Base-by-base conservation (phyloP, 768 basidiomycete genomes). In the Mycena rosella region DNA sequence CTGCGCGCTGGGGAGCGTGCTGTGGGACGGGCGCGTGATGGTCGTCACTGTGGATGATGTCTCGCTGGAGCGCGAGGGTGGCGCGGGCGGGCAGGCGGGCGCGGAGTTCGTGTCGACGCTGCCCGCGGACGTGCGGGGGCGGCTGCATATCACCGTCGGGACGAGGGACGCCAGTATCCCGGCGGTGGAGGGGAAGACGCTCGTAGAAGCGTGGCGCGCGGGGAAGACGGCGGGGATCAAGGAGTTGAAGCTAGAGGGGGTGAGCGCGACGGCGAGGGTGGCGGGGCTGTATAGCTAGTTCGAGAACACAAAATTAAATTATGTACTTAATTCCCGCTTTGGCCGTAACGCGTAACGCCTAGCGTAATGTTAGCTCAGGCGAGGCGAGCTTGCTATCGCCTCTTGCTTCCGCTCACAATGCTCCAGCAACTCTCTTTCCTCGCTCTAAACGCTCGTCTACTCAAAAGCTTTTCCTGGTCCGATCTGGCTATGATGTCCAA, bases 91-190 rank as follows among this genome's bases (percentile, higher is more conserved):
- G 34, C 27, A 66, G 72, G 30, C 62, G 20, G 48, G 63, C 0
- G 83, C 87, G 0, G 66, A 87, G 60, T 93, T 95, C 78, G 78
- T 80, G 24, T 89, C 92, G 70, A 81, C 76, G 34, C 80, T 98
- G 18, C 85, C 85, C 6, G 75, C 81, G 7, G 82, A 85, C 15
- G 70, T 91, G 14, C 81, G 81, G 60, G 72, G 79, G 8, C 67
- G 86, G 63, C 77, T 96, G 73, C 98, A 99, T 75, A 86, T 99
- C 61, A 99, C 98, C 0, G 89, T 98, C 7, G 98, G 94, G 10
- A 96, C 94, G 18, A 73, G 75, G 54, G 74, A 84, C 45, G 75
- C 76, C 14, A 79, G 79, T 10, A 81, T 96, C 3, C 64, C 74
- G 0, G 83, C 94, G 3, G 86, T 92, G 26, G 95, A 96, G 79